Evolutionary conservation across 163 green algal genomes (phyloP), one percentile per base, ranked within the genome.

Genomic region (Chlamydomonas reinhardtii): DNA sequence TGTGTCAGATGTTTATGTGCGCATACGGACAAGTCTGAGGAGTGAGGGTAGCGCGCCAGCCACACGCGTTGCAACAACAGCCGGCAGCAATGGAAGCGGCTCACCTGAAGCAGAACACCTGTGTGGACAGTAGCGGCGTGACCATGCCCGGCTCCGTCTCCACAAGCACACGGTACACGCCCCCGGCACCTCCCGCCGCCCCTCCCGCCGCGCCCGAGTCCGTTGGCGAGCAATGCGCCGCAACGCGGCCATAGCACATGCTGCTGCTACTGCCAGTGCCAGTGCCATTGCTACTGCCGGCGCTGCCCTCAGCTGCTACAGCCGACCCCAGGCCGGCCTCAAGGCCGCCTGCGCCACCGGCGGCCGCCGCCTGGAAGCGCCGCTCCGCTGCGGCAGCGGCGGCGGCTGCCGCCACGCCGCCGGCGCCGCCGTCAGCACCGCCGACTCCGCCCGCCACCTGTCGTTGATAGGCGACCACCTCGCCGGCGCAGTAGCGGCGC

Each of bases 71-170:
- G 39, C 39, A 56, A 56, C 43, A 54, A 11, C 43, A 16, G 6
- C 6, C 8, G 39, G 39, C 39, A 48, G 39, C 39, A 14, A 48
- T 48, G 8, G 8, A 48, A 14, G 11, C 48, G 19, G 48, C 75
- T 66, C 34, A 84, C 66, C 83, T 85, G 90, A 96, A 96, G 83
- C 85, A 94, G 76, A 94, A 93, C 54, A 96, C 84, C 74, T 95
- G 87, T 25, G 90, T 93, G 24, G 89, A 94, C 31, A 96, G 85
- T 72, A 96, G 61, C 64, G 88, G 69, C 48, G 76, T 66, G 64
- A 91, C 86, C 66, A 86, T 80, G 17, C 92, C 91, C 32, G 88
- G 83, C 32, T 73, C 72, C 24, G 89, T 73, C 87, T 96, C 94
- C 22, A 96, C 86, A n/a, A 73, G 52, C 79, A 96, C 86, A 16